Percentiles rank a stretch among this genome's conserved stretches.
Evolutionary conservation across 2,329 filamentous ascomycete genomes (phyloP).

Genomic region (Clarireedia monteithiana): DNA sequence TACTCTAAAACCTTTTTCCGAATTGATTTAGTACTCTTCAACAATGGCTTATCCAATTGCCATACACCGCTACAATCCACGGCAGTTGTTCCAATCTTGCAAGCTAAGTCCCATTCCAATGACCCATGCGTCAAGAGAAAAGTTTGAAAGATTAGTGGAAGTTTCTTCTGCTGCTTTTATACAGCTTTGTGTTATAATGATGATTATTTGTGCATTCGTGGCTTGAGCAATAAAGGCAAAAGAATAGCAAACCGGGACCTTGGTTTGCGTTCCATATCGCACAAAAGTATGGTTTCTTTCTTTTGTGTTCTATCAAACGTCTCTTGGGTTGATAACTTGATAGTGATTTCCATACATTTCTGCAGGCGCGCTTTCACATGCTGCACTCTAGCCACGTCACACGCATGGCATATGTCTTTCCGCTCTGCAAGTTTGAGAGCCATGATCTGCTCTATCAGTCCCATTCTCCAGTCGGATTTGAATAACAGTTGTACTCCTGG

Average conservation of each 20-base stretch:
- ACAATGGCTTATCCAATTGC: neutral
- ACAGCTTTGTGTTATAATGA: neutral
- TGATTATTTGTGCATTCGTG: neutral
- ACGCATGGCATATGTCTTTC: neutral
- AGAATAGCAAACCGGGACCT: slow-evolving; percentile 3
- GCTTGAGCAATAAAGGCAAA: neutral
- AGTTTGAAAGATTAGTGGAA: neutral
- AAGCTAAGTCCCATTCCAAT: neutral
- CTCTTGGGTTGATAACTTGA: neutral
- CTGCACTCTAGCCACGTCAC: slow-evolving; percentile 10
- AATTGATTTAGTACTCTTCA: neutral
- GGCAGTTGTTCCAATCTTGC: neutral
- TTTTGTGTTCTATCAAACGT: neutral
- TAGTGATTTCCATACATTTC: neutral
- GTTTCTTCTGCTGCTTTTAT: too few species aligned
- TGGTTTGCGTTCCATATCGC: neutral
- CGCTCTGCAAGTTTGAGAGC: neutral
- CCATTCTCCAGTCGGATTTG: neutral
- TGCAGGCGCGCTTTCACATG: neutral
- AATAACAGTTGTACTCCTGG: neutral
- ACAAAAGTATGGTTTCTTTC: neutral
- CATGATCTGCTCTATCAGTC: slow-evolving; percentile 2
- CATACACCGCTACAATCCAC: slow-evolving; percentile 3
- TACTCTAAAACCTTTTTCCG: neutral
- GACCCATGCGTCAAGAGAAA: neutral